Conservation (phyloP, 768 basidiomycete species). For the Pulveroboletus sp. region DNA sequence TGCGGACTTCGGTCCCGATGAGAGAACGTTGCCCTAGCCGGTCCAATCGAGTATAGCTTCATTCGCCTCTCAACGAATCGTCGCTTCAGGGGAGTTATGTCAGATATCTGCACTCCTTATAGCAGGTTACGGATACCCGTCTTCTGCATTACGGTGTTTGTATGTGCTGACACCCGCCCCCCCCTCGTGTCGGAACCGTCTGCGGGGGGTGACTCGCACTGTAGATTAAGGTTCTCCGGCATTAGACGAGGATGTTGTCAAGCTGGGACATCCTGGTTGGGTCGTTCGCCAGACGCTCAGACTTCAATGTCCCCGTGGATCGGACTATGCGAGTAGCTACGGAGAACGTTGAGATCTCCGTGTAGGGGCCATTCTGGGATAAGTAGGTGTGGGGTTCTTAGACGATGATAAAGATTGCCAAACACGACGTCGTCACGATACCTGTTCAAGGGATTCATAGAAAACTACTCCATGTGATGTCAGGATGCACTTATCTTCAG, state of each 20-base stretch:
- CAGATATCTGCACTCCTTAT: constrained; percentile 64
- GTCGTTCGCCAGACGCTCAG: constrained; percentile 56
- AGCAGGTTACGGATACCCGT: constrained; percentile 62
- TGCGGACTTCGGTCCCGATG: constrained; percentile 26
- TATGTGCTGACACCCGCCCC: constrained; percentile 50
- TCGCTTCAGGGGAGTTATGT: constrained; percentile 51
- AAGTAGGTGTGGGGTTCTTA: constrained; percentile 18
- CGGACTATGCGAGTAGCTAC: constrained; percentile 52
- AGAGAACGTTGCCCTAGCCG: constrained; percentile 19
- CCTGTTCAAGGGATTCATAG: constrained; percentile 60
- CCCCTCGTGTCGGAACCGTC: constrained; percentile 39
- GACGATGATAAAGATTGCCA: constrained; percentile 29
- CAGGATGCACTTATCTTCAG: constrained; percentile 59
- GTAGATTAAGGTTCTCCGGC: constrained; percentile 18
- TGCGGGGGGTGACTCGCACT: constrained; percentile 43
- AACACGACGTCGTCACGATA: constrained; percentile 54
- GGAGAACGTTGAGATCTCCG: constrained; percentile 49
- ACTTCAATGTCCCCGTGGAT: constrained; percentile 51
- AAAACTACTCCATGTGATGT: constrained; percentile 52
- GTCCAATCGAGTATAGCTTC: constrained; percentile 56
- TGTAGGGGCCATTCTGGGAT: constrained; percentile 27
- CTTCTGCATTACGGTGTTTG: constrained; percentile 54
- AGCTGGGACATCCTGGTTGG: constrained; percentile 55
- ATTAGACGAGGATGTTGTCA: constrained; percentile 29
- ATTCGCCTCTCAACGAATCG: constrained; percentile 44